Conservation (phyloP, 169 alveolate genomes). For the Cryptosporidium viatorum region DNA sequence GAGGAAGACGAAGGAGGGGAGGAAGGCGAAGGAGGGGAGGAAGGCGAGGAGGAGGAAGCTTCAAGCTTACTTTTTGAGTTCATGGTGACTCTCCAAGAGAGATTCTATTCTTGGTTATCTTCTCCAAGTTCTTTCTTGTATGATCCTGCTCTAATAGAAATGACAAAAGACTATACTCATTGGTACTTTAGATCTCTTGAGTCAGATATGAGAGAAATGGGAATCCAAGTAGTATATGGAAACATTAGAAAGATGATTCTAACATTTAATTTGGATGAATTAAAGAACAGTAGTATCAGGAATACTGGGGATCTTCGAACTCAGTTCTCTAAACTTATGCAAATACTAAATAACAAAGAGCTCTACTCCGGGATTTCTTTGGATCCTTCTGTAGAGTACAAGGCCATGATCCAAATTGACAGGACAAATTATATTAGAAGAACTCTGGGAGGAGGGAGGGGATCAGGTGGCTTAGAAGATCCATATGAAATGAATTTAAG, state of each 20-base stretch:
- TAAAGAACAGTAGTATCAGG: not conserved
- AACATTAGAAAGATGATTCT: constrained; percentile 46
- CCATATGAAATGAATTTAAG: constrained; percentile 59
- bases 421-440: constrained; percentile 54
- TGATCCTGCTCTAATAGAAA: constrained; percentile 81
- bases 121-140: constrained; percentile 78
- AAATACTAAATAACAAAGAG: constrained; percentile 21
- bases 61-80: constrained; percentile 79
- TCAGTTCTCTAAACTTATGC: constrained; percentile 31
- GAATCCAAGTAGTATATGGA: constrained; percentile 42
- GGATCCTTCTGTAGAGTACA: constrained; percentile 46
- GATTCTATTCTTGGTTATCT: constrained; percentile 81
- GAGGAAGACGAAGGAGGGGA: not conserved
- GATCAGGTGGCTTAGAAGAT: not conserved
- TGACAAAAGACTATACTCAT: constrained; percentile 63
- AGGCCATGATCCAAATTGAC: constrained; percentile 62
- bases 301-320: not conserved
- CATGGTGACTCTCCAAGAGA: constrained; percentile 79
- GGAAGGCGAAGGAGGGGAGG: not conserved
- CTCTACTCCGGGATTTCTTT: constrained; percentile 50
- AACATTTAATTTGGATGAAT: constrained; percentile 35
- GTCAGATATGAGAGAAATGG: constrained; percentile 38
- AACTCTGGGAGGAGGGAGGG: constrained; percentile 19
- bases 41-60: constrained; percentile 55
- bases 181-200: constrained; percentile 31